Evolutionary conservation across 495 filamentous ascomycete genomes (phyloP).

Genomic region (Hypoxylon lenormandii): DNA sequence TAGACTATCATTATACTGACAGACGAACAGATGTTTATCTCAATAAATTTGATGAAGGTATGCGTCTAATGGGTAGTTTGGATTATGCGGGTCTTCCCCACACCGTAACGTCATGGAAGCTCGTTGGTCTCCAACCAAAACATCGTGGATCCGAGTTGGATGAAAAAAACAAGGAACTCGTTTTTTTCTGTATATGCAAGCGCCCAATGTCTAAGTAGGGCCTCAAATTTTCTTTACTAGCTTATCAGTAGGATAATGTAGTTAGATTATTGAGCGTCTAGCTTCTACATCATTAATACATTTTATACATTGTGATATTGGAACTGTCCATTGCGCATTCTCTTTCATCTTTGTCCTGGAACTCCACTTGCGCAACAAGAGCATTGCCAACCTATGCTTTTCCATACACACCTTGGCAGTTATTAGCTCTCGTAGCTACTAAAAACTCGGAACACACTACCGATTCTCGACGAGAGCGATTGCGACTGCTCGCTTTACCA

Average conservation of each 20-base stretch:
- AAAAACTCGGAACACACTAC: not conserved
- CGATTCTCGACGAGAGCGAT: constrained; percentile 1
- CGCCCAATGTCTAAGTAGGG: not conserved
- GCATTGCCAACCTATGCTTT: constrained; percentile 8
- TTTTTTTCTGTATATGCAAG: not conserved
- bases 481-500: not conserved
- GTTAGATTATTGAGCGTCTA: too few relatives aligned
- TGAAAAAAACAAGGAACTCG: constrained; percentile 26
- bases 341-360: too few relatives aligned
- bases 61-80: not conserved
- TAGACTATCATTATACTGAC: too few relatives aligned
- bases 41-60: not conserved
- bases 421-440: not conserved
- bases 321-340: too few relatives aligned
- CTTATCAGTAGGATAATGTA: too few relatives aligned
- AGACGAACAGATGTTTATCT: too few relatives aligned
- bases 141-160: constrained; percentile 6
- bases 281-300: too few relatives aligned
- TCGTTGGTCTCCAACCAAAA: constrained; percentile 34
- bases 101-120: constrained; percentile 24
- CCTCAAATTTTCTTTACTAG: not conserved
- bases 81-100: not conserved
- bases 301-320: too few relatives aligned
- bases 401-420: too few relatives aligned
- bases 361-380: too few relatives aligned